These are phyloP conservation scores for Allium fistulosum DNA, from an alignment of 106 monocot genomes.

Conservation along the genomic window DNA sequence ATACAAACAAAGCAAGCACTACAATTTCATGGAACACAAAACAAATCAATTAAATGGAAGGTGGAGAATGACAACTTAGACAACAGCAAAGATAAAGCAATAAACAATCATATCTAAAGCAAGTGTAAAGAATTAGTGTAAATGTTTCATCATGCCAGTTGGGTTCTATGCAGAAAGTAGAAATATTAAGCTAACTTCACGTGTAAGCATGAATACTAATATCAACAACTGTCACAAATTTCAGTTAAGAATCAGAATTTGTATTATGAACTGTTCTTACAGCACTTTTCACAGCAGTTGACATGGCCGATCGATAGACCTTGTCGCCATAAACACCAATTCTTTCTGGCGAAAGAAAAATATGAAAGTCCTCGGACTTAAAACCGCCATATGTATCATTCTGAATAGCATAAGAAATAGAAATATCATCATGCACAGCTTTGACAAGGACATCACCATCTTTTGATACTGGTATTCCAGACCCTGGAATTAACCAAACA, in stretches of 20 bases:
- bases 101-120: too few species aligned
- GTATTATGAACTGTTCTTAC: conserved; percentile 33
- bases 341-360: conserved; percentile 64
- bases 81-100: too few species aligned
- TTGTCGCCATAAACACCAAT: conserved; percentile 81
- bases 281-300: conserved; percentile 43
- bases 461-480: conserved; percentile 36
- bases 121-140: too few species aligned
- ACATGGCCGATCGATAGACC: conserved; percentile 43
- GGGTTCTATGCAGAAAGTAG: too few species aligned
- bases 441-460: conserved; percentile 31
- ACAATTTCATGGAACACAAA: too few species aligned
- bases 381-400: conserved; percentile 5
- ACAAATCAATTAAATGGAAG: too few species aligned
- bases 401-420: conserved; percentile 52
- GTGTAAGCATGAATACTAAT: too few species aligned
- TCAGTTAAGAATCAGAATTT: not conserved
- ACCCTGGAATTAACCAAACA: conserved; percentile 72
- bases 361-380: conserved; percentile 8
- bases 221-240: too few species aligned
- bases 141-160: too few species aligned
- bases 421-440: conserved; percentile 62
- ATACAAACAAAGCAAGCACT: too few species aligned
- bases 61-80: too few species aligned
- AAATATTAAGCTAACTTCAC: too few species aligned